Percentiles rank a stretch among this genome's conserved stretches.
phyloP scores from a whole-genome alignment of 2,329 filamentous ascomycete species.

The Xylariaceae sp. region DNA sequence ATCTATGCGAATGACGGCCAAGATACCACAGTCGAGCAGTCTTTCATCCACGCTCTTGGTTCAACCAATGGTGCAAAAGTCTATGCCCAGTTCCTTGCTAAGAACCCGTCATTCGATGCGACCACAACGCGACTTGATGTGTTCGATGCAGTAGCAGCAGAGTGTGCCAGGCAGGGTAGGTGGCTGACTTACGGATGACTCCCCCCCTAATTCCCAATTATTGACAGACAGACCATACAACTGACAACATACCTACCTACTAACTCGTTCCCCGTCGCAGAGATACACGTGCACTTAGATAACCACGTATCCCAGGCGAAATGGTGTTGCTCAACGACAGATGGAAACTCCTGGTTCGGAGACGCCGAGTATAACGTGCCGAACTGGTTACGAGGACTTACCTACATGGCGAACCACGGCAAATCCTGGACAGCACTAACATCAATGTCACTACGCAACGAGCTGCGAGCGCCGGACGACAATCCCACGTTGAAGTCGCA shows the following conservation, averaged over 20 bases:
- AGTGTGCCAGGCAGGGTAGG: constrained; percentile 44
- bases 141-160: constrained; percentile 58
- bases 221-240: too few relatives aligned
- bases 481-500: constrained; percentile 30
- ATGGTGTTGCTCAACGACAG: constrained; percentile 52
- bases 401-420: constrained; percentile 56
- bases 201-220: too few relatives aligned
- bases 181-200: background rate
- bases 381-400: constrained; percentile 56
- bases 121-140: constrained; percentile 45
- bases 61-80: constrained; percentile 47
- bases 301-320: constrained; percentile 55
- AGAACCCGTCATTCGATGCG: constrained; percentile 53
- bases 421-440: constrained; percentile 43
- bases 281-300: constrained; percentile 55
- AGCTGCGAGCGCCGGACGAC: constrained; percentile 43
- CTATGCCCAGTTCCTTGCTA: constrained; percentile 46
- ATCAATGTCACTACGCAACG: constrained; percentile 51
- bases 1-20: constrained; percentile 45
- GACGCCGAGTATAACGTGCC: constrained; percentile 52
- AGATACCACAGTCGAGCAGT: constrained; percentile 42
- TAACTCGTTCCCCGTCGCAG: constrained; percentile 1
- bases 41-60: constrained; percentile 45
- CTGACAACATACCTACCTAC: background rate
- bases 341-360: constrained; percentile 58